Percentiles rank a stretch among this genome's conserved stretches.
phyloP scores from a whole-genome alignment of 2,329 filamentous ascomycete species.

The Proliferodiscus dingleyae region DNA sequence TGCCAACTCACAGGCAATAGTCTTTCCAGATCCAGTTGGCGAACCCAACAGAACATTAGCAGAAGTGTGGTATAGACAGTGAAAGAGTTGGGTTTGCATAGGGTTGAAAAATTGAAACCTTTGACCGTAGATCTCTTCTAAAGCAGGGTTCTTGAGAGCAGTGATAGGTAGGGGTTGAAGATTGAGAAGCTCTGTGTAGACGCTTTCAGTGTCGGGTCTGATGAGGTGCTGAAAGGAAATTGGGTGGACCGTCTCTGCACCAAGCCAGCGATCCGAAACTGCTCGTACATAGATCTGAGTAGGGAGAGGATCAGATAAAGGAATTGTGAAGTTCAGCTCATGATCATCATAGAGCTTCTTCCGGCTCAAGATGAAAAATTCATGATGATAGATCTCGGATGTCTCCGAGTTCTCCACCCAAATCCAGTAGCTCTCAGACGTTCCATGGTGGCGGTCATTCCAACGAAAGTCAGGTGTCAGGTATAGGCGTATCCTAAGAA shows the following conservation, averaged over 20 bases:
- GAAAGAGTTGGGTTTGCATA: slow-evolving; percentile 99
- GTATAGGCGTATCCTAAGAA: slow-evolving; percentile 82
- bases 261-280: slow-evolving; percentile 93
- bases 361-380: slow-evolving; percentile 89
- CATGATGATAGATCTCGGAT: slow-evolving; percentile 94
- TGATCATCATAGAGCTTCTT: slow-evolving; percentile 94
- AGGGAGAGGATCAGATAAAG: slow-evolving; percentile 84
- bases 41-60: slow-evolving; percentile 93
- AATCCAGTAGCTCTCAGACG: slow-evolving; percentile 94
- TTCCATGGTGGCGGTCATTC: slow-evolving; percentile 92
- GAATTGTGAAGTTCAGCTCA: slow-evolving; percentile 96
- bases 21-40: slow-evolving; percentile 96
- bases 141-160: slow-evolving; percentile 76
- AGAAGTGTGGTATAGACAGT: slow-evolving; percentile 87
- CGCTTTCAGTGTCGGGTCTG: slow-evolving; percentile 91
- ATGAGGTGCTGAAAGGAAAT: slow-evolving; percentile 98
- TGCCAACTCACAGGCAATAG: slow-evolving; percentile 87
- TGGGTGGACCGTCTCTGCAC: slow-evolving; percentile 89
- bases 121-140: slow-evolving; percentile 85
- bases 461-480: slow-evolving; percentile 87
- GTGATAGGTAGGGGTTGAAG: slow-evolving; percentile 83
- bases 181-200: slow-evolving; percentile 91
- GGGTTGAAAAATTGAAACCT: slow-evolving; percentile 97
- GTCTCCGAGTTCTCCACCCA: slow-evolving; percentile 99
- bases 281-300: slow-evolving; percentile 94